These are phyloP conservation scores for Chlorella sp. DNA, from an alignment of 139 green algal genomes.

Conservation along the genomic window DNA sequence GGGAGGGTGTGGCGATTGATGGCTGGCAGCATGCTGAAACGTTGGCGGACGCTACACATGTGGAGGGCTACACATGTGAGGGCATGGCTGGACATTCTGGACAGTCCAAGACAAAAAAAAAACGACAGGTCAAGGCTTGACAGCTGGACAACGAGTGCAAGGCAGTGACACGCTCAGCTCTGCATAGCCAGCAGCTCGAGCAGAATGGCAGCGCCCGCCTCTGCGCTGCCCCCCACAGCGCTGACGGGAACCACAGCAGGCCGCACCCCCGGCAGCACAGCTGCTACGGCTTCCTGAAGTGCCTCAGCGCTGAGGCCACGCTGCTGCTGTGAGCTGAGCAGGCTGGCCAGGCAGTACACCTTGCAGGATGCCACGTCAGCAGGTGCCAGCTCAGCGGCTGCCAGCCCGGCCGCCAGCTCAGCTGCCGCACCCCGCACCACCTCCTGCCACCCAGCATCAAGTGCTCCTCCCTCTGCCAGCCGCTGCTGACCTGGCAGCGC, in stretches of 20 bases:
- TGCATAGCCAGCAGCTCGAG: constrained; percentile 5
- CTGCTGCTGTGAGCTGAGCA: background rate
- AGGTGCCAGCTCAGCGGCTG: constrained; percentile 6
- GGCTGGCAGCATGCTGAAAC: too few relatives aligned
- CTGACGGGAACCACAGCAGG: constrained; percentile 13
- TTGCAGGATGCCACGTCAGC: constrained; percentile 35
- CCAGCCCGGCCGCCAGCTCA: constrained; percentile 2
- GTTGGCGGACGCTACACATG: too few relatives aligned
- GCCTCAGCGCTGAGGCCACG: background rate
- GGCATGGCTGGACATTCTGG: too few relatives aligned
- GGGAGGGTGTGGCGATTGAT: too few relatives aligned
- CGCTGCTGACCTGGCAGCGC: too few relatives aligned
- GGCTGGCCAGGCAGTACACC: constrained; percentile 15
- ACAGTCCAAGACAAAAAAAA: too few relatives aligned
- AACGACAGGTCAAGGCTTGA: too few relatives aligned
- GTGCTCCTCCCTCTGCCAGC: background rate
- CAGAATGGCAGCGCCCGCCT: background rate
- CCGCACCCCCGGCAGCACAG: background rate
- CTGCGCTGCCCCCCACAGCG: constrained; percentile 15
- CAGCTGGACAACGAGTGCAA: background rate
- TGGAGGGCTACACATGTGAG: too few relatives aligned
- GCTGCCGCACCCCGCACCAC: background rate
- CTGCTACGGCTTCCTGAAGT: background rate
- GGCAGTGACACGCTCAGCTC: background rate
- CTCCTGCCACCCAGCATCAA: background rate